Percentiles rank a stretch among this genome's conserved stretches.
phyloP scores from a whole-genome alignment of 176 grass and related monocot species.

The Olyra latifolia region DNA sequence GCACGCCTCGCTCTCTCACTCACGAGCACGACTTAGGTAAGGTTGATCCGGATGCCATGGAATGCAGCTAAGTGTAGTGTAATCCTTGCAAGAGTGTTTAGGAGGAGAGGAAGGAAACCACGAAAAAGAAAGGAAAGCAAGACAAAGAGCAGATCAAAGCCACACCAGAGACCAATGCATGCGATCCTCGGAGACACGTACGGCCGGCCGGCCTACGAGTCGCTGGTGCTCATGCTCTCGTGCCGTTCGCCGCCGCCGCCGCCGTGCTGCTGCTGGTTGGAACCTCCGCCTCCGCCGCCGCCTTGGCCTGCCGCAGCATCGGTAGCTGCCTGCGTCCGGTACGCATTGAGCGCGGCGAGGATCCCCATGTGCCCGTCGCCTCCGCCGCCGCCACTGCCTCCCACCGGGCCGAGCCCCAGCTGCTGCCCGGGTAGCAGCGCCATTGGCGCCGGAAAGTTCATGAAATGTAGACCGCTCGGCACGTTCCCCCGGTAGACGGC shows the following conservation, averaged over 20 bases:
- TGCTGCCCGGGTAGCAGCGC: slow-evolving; percentile 78
- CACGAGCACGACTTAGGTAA: slow-evolving; percentile 34
- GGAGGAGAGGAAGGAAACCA: slow-evolving; percentile 39
- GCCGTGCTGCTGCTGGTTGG: slow-evolving; percentile 43
- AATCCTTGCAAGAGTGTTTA: slow-evolving; percentile 33
- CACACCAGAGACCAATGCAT: slow-evolving; percentile 61
- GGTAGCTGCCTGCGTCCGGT: slow-evolving; percentile 57
- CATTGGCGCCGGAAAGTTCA: slow-evolving; percentile 94
- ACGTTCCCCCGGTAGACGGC: slow-evolving; percentile 78
- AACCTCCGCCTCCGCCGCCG: slow-evolving; percentile 31
- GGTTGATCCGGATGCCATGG: slow-evolving; percentile 41
- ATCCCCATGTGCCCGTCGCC: slow-evolving; percentile 88
- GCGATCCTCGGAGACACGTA: slow-evolving; percentile 30
- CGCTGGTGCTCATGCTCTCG: slow-evolving; percentile 91
- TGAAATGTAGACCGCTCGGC: slow-evolving; percentile 90
- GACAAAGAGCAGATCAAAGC: slow-evolving; percentile 61
- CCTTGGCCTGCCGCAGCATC: slow-evolving; percentile 42
- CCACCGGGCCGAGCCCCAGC: slow-evolving; percentile 61
- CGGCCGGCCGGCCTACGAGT: slow-evolving; percentile 51
- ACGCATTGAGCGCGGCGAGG: slow-evolving; percentile 80
- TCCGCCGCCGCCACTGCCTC: neutral
- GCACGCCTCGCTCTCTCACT: slow-evolving; percentile 40
- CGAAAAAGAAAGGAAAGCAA: slow-evolving; percentile 41
- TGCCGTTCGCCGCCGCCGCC: slow-evolving; percentile 59
- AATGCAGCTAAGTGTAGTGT: slow-evolving; percentile 37